Evolutionary conservation across 257 asterid species (phyloP).

Genomic region (Ophiorrhiza pumila): DNA sequence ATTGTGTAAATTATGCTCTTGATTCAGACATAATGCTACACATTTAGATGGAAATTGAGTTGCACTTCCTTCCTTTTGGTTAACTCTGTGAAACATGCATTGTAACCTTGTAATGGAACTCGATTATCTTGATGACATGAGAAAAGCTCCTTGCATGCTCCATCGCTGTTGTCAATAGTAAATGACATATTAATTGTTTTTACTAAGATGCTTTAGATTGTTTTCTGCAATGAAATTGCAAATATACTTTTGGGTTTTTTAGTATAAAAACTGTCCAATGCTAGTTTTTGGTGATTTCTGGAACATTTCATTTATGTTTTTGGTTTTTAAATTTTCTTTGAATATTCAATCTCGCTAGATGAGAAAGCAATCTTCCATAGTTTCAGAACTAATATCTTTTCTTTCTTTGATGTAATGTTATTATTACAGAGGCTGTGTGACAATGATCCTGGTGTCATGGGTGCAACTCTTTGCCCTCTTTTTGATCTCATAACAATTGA

Average conservation of each 20-base stretch:
- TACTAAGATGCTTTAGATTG: not conserved
- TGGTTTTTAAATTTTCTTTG: not conserved
- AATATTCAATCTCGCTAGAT: not conserved
- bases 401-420: slow-evolving; percentile 14
- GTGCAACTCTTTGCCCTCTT: slow-evolving; percentile 93
- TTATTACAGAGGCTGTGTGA: slow-evolving; percentile 82
- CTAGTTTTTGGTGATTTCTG: not conserved
- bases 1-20: not conserved
- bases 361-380: not conserved
- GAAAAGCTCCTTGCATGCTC: not conserved
- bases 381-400: not conserved
- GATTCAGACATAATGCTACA: not conserved
- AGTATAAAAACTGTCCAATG: too few species aligned
- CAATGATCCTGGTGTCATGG: slow-evolving; percentile 99
- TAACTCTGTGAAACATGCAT: not conserved
- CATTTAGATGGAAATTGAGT: not conserved
- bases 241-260: not conserved
- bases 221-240: not conserved
- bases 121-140: not conserved
- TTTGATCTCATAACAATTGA: slow-evolving; percentile 74
- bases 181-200: not conserved
- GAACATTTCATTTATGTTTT: not conserved
- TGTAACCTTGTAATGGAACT: not conserved
- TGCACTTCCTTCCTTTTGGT: not conserved
- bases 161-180: too few species aligned